Evolutionary conservation across 345 rosid genomes (phyloP).

Genomic region (Ricinus communis): DNA sequence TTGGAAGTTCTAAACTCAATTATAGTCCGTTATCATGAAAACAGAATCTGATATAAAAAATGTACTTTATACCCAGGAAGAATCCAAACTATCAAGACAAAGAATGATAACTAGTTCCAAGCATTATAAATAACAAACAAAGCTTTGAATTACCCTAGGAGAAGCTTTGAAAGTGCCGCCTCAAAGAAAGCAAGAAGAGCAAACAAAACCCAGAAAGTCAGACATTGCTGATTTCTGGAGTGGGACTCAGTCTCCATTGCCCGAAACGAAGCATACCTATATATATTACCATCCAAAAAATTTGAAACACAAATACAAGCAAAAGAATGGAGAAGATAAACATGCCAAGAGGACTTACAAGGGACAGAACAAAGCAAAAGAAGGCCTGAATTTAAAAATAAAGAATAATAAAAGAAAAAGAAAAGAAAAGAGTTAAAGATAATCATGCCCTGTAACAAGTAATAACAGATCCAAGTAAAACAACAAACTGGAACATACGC

Average conservation of each 20-base stretch:
- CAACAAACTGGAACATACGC: not conserved
- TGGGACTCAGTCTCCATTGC: constrained; percentile 24
- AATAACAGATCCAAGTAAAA: not conserved
- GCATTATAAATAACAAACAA: not conserved
- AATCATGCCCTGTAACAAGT: not conserved
- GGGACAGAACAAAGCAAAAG: constrained; percentile 36
- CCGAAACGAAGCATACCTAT: constrained; percentile 35
- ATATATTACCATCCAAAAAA: not conserved
- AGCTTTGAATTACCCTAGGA: constrained; percentile 26
- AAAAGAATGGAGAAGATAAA: not conserved
- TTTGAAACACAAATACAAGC: not conserved
- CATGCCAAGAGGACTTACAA: constrained; percentile 22
- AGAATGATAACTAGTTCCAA: too few relatives aligned
- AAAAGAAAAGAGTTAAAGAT: not conserved
- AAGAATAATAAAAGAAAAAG: not conserved
- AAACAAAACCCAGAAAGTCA: constrained; percentile 40
- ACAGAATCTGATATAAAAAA: too few relatives aligned
- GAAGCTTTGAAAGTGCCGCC: constrained; percentile 19
- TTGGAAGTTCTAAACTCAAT: too few relatives aligned
- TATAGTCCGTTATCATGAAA: too few relatives aligned
- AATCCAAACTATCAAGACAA: too few relatives aligned
- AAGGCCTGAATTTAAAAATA: constrained; percentile 33
- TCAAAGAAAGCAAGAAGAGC: constrained; percentile 25
- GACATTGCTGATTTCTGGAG: constrained; percentile 34
- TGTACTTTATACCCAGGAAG: too few relatives aligned